Percentiles rank a stretch among this genome's conserved stretches.
These are phyloP conservation scores for Chalaropsis ovoidea DNA, from an alignment of 2,329 filamentous ascomycete species.

Conservation along the genomic window DNA sequence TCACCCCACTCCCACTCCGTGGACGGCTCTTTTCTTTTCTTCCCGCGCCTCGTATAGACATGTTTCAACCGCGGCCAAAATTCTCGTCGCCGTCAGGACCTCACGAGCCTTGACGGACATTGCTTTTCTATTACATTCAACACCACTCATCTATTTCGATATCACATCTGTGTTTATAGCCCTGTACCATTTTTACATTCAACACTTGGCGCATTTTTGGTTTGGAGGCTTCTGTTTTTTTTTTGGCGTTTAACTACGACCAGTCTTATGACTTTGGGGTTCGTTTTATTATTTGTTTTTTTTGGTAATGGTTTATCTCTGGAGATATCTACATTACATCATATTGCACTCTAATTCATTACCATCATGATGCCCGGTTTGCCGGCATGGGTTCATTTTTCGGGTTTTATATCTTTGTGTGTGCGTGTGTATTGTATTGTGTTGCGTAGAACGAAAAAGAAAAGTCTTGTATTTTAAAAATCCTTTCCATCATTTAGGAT, in stretches of 20 bases:
- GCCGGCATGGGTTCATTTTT: neutral
- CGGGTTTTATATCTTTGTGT: neutral
- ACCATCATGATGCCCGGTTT: neutral
- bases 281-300: neutral
- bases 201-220: constrained; percentile 7
- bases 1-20: neutral
- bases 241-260: neutral
- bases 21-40: neutral
- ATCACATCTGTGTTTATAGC: constrained; percentile 3
- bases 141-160: neutral
- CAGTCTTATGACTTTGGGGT: neutral
- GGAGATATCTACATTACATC: neutral
- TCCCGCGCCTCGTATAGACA: neutral
- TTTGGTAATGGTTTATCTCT: neutral
- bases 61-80: neutral
- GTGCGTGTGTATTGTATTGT: neutral
- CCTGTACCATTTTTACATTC: constrained; percentile 13
- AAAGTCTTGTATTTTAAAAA: too few relatives aligned
- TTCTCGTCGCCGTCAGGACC: neutral
- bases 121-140: constrained; percentile 1
- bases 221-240: constrained; percentile 2
- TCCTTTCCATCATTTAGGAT: too few relatives aligned
- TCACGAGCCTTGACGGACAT: neutral
- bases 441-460: too few relatives aligned
- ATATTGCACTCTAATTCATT: neutral